These are phyloP conservation scores for Chalaropsis thielavioides DNA, from an alignment of 2,329 filamentous ascomycete species.

Conservation along the genomic window DNA sequence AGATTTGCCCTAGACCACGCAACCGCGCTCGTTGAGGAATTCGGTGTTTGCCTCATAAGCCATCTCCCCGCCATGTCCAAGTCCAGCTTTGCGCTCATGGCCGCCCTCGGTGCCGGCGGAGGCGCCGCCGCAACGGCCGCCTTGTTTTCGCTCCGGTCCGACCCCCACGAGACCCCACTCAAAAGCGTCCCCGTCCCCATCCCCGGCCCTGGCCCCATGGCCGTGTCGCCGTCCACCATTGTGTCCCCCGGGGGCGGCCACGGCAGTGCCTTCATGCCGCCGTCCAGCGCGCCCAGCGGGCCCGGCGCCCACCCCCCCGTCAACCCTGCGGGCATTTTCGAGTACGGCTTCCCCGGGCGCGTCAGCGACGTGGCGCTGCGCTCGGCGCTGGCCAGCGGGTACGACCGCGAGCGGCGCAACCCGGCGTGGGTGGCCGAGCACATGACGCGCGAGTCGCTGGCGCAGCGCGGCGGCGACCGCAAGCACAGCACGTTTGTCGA, in stretches of 20 bases:
- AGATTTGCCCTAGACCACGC: not conserved
- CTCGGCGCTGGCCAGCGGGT: constrained; percentile 67
- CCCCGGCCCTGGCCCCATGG: constrained; percentile 21
- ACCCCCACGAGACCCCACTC: constrained; percentile 1
- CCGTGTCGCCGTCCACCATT: constrained; percentile 11
- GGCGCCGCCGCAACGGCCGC: constrained; percentile 61
- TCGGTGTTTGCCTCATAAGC: not conserved
- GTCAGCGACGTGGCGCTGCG: constrained; percentile 67
- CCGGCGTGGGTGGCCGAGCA: constrained; percentile 93
- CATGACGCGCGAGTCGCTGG: constrained; percentile 78
- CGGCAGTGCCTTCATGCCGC: constrained; percentile 30
- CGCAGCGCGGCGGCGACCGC: constrained; percentile 61
- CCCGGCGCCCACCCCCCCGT: constrained; percentile 43
- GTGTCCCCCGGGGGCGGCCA: constrained; percentile 22
- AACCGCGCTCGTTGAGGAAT: not conserved
- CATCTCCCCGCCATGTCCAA: constrained; percentile 52
- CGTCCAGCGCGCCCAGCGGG: constrained; percentile 23
- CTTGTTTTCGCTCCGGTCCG: constrained; percentile 44
- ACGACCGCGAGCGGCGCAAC: constrained; percentile 81
- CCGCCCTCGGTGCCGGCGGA: constrained; percentile 59
- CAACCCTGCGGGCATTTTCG: constrained; percentile 61
- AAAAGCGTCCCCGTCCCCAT: constrained; percentile 24
- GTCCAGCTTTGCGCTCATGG: constrained; percentile 58
- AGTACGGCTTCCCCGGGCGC: constrained; percentile 87
- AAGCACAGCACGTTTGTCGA: constrained; percentile 73